Conservation (phyloP, 2,329 filamentous ascomycete species). For the Domatiomyces catenatus region DNA sequence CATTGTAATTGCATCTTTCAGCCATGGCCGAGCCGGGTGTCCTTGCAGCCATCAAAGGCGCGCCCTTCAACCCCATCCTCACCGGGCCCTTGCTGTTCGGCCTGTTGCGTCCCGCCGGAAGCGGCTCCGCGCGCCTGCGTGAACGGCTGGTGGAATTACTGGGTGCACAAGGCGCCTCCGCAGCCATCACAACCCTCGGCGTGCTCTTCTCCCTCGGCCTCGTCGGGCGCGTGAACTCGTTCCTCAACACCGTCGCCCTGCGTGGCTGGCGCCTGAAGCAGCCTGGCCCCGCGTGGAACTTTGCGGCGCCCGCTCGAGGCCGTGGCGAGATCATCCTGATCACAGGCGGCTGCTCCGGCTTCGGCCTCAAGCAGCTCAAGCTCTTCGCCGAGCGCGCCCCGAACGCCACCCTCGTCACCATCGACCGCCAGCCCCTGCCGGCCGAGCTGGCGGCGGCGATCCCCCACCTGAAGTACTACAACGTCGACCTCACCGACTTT, state of each 20-base stretch:
- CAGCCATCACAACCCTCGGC: slow-evolving; percentile 21
- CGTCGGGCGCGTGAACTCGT: slow-evolving; percentile 34
- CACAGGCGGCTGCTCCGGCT: slow-evolving; percentile 56
- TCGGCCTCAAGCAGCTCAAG: slow-evolving; percentile 51
- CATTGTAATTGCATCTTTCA: neutral
- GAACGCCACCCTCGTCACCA: slow-evolving; percentile 44
- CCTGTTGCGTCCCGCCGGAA: slow-evolving; percentile 11
- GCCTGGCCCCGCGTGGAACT: slow-evolving; percentile 16
- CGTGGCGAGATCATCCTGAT: slow-evolving; percentile 23
- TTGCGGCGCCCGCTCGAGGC: slow-evolving; percentile 23
- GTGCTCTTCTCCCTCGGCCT: slow-evolving; percentile 40
- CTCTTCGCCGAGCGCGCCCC: slow-evolving; percentile 48
- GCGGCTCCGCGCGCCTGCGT: slow-evolving; percentile 8
- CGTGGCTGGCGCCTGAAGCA: slow-evolving; percentile 27
- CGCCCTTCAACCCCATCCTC: slow-evolving; percentile 7
- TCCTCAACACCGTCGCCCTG: slow-evolving; percentile 35
- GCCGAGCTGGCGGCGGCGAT: slow-evolving; percentile 13
- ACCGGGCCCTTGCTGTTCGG: slow-evolving; percentile 10
- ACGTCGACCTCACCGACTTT: slow-evolving; percentile 53
- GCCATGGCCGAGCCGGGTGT: neutral
- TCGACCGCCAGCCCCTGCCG: slow-evolving; percentile 43
- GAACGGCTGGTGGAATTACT: slow-evolving; percentile 7
- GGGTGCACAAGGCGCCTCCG: slow-evolving; percentile 3
- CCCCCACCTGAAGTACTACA: slow-evolving; percentile 46
- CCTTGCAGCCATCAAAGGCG: neutral